A percentile compares a stretch with the other conserved stretches of the same genome.
phyloP scores from a whole-genome alignment of 768 basidiomycete genomes.

The Tylopilus vinaceipallidus region DNA sequence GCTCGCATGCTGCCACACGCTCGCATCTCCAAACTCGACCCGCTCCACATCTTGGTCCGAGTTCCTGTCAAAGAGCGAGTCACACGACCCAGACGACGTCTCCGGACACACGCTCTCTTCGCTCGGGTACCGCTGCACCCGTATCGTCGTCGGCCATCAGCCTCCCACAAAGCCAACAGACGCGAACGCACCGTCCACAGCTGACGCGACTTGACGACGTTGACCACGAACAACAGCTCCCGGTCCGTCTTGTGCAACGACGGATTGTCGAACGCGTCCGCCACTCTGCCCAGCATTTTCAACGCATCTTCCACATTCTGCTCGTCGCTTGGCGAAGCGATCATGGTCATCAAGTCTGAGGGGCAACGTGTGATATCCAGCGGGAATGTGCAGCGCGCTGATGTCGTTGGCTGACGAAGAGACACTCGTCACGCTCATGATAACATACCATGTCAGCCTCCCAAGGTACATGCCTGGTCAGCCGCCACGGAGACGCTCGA shows the following conservation, averaged over 20 bases:
- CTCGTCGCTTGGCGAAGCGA: not conserved
- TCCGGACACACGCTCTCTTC: slow-evolving; percentile 11
- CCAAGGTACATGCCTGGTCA: not conserved
- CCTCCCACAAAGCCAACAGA: not conserved
- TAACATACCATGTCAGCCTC: slow-evolving; percentile 18
- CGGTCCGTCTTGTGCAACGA: slow-evolving; percentile 18
- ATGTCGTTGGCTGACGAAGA: slow-evolving; percentile 7
- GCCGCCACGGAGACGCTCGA: not conserved
- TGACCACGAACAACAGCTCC: slow-evolving; percentile 20
- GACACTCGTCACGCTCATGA: not conserved
- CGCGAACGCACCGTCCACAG: slow-evolving; percentile 19
- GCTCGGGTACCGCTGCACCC: slow-evolving; percentile 17
- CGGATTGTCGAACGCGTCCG: slow-evolving; percentile 31
- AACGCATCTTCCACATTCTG: slow-evolving; percentile 15
- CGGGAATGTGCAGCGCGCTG: too few species aligned
- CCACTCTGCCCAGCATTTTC: slow-evolving; percentile 26
- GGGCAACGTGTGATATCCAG: too few species aligned
- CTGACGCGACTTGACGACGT: slow-evolving; percentile 22
- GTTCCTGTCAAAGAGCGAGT: slow-evolving; percentile 12
- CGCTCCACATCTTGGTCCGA: slow-evolving; percentile 21
- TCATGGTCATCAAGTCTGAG: not conserved
- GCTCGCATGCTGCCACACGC: slow-evolving; percentile 13
- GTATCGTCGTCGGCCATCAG: not conserved
- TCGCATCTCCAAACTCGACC: slow-evolving; percentile 11
- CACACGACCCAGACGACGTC: not conserved